A percentile compares a stretch with the other conserved stretches of the same genome.
These are phyloP conservation scores for Lactarius psammicola DNA, from an alignment of 768 basidiomycete genomes.

Conservation along the genomic window DNA sequence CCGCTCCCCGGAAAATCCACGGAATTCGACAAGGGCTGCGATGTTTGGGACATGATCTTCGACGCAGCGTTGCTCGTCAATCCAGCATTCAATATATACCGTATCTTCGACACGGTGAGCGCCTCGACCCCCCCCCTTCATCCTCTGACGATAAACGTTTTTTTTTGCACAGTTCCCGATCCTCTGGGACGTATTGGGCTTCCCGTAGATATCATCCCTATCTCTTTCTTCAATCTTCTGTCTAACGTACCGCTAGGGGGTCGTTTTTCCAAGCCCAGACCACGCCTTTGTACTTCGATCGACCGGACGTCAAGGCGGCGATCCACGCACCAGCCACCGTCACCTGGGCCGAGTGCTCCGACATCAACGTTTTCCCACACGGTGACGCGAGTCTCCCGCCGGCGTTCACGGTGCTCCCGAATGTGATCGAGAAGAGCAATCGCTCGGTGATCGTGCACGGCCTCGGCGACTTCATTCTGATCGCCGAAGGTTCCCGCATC, in stretches of 20 bases:
- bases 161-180: conserved; percentile 45
- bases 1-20: conserved; percentile 63
- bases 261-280: conserved; percentile 53
- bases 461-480: conserved; percentile 68
- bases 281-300: conserved; percentile 68
- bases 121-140: not conserved
- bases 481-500: conserved; percentile 57
- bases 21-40: conserved; percentile 52
- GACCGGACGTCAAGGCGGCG: conserved; percentile 61
- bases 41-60: conserved; percentile 68
- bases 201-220: conserved; percentile 50
- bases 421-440: conserved; percentile 72
- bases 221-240: not conserved
- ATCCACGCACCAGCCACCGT: conserved; percentile 68
- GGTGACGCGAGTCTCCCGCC: conserved; percentile 63
- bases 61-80: conserved; percentile 60
- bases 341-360: conserved; percentile 63
- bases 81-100: conserved; percentile 76
- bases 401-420: conserved; percentile 63
- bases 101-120: conserved; percentile 66
- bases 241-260: conserved; percentile 39
- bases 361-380: conserved; percentile 56
- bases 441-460: conserved; percentile 71
- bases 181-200: conserved; percentile 78
- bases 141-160: not conserved